Percentiles rank a stretch among this genome's conserved stretches.
These are phyloP conservation scores for Galerina marginata DNA, from an alignment of 768 basidiomycete genomes.

Conservation along the genomic window DNA sequence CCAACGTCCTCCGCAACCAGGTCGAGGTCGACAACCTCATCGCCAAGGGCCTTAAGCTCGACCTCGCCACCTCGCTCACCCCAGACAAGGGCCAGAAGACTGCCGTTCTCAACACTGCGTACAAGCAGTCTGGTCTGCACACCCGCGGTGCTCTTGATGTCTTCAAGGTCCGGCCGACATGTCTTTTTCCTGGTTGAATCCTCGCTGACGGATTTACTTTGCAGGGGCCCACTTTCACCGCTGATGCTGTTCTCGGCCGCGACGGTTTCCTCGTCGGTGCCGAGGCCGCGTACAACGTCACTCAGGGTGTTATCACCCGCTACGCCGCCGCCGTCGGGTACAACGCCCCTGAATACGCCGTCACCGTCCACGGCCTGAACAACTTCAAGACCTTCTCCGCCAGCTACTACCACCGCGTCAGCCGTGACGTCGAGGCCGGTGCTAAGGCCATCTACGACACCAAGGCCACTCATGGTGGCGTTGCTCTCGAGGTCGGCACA, in stretches of 20 bases:
- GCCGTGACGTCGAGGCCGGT: conserved; percentile 89
- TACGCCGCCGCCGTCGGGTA: conserved; percentile 94
- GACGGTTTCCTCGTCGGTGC: conserved; percentile 97
- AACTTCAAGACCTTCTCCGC: conserved; percentile 94
- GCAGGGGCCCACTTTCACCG: conserved; percentile 96
- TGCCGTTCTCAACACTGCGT: conserved; percentile 81
- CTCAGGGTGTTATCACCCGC: conserved; percentile 87
- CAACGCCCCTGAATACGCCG: conserved; percentile 94
- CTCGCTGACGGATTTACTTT: neutral
- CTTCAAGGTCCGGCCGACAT: conserved; percentile 74
- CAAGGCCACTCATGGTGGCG: conserved; percentile 85
- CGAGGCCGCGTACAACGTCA: conserved; percentile 97
- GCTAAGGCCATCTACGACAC: conserved; percentile 97
- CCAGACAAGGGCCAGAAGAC: conserved; percentile 89
- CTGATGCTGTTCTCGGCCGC: conserved; percentile 93
- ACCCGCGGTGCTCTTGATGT: conserved; percentile 88
- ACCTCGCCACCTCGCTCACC: conserved; percentile 79
- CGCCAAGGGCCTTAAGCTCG: conserved; percentile 97
- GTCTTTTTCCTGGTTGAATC: conserved; percentile 9
- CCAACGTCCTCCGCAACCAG: conserved; percentile 89
- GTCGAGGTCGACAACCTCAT: conserved; percentile 97
- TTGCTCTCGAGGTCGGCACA: conserved; percentile 92
- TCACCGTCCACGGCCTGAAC: conserved; percentile 93
- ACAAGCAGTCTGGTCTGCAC: conserved; percentile 97
- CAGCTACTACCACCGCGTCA: conserved; percentile 98